A percentile compares a stretch with the other conserved stretches of the same genome.
phyloP scores from a whole-genome alignment of 2,329 filamentous ascomycete genomes.

The Monosporascus sp. region DNA sequence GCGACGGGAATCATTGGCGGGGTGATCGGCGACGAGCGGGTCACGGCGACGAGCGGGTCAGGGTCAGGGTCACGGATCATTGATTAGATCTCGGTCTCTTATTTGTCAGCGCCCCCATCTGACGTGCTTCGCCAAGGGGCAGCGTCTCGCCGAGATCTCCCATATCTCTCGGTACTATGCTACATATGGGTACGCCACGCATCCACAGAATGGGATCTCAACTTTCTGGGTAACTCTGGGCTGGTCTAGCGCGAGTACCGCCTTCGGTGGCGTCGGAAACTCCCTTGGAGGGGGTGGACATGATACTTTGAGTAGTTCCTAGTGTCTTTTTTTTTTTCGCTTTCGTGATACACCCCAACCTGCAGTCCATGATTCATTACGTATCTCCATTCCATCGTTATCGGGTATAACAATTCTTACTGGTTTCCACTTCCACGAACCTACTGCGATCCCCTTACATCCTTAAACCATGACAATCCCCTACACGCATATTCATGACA shows the following conservation, averaged over 20 bases:
- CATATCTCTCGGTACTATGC: no score
- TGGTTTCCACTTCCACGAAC: no score
- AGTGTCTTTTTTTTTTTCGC: neutral
- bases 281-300: neutral
- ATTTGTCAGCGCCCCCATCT: neutral
- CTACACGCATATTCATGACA: neutral
- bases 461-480: neutral
- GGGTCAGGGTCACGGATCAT: neutral
- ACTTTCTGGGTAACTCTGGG: neutral
- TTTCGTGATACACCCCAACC: neutral
- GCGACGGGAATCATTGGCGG: no score
- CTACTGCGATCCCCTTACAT: no score
- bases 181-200: no score
- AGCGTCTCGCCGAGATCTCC: neutral
- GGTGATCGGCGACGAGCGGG: no score
- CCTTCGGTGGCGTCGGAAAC: neutral
- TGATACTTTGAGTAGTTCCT: neutral
- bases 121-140: neutral
- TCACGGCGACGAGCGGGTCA: no score
- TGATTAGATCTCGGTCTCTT: neutral
- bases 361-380: neutral
- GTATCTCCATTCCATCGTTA: neutral
- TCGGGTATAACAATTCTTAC: no score
- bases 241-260: neutral
- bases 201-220: no score